Percentiles rank a stretch among this genome's conserved stretches.
phyloP scores from a whole-genome alignment of 345 rosid genomes.

The Rhodamnia argentea region DNA sequence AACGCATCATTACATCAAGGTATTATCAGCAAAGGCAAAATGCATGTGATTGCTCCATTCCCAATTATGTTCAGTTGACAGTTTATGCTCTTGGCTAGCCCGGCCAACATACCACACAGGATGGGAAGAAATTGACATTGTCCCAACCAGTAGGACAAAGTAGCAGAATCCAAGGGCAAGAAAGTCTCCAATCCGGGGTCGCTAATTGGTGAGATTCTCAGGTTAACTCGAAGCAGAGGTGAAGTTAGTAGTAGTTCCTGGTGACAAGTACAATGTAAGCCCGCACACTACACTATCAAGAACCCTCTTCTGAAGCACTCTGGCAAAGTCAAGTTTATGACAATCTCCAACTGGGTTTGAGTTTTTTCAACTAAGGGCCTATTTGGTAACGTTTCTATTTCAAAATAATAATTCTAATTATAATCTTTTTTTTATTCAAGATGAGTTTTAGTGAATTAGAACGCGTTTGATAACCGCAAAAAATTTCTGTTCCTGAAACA shows the following conservation, averaged over 20 bases:
- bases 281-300: background rate
- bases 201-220: background rate
- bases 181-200: background rate
- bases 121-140: too few relatives aligned
- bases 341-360: background rate
- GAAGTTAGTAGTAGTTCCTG: background rate
- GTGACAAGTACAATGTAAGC: background rate
- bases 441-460: too few relatives aligned
- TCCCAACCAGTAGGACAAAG: background rate
- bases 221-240: background rate
- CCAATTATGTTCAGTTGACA: background rate
- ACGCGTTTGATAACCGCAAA: too few relatives aligned
- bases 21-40: background rate
- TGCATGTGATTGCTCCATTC: background rate
- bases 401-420: too few relatives aligned
- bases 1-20: background rate
- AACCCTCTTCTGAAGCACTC: background rate
- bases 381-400: too few relatives aligned
- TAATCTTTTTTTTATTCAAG: too few relatives aligned
- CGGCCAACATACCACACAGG: too few relatives aligned
- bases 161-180: background rate
- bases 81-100: background rate
- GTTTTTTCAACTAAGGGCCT: background rate
- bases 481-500: too few relatives aligned
- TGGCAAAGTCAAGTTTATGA: background rate